A percentile compares a stretch with the other conserved stretches of the same genome.
These are phyloP conservation scores for Litsea cubeba DNA, from an alignment of 164 flowering plant genomes.

Conservation along the genomic window DNA sequence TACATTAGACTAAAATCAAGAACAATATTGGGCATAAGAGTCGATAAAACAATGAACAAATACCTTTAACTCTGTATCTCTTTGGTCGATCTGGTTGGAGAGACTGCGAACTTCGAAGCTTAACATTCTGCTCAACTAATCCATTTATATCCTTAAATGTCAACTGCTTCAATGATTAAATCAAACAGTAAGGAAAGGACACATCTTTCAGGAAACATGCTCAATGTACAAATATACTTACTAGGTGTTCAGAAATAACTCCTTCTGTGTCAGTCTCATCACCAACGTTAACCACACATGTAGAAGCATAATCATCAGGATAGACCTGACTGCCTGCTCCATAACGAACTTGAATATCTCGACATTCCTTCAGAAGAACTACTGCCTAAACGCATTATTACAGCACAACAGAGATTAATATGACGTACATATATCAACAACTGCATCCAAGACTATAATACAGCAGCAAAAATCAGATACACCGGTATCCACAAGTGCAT, in stretches of 20 bases:
- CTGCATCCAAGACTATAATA: conserved; percentile 48
- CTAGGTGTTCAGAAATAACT: conserved; percentile 49
- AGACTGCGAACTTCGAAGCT: conserved; percentile 79
- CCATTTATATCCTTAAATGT: conserved; percentile 84
- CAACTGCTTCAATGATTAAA: conserved; percentile 35
- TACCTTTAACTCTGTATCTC: conserved; percentile 65
- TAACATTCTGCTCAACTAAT: conserved; percentile 92
- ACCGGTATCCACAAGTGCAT: not conserved
- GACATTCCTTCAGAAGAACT: conserved; percentile 87
- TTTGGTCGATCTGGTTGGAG: conserved; percentile 57
- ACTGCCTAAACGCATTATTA: conserved; percentile 45
- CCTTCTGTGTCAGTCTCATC: conserved; percentile 47
- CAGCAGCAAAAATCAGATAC: not conserved
- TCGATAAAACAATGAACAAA: no score
- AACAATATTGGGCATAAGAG: no score
- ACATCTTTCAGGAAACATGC: not conserved
- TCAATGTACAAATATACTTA: conserved; percentile 8
- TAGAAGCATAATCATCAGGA: conserved; percentile 21
- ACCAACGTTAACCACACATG: conserved; percentile 16
- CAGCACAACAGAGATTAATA: no score
- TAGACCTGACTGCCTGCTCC: conserved; percentile 35
- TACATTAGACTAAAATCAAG: no score
- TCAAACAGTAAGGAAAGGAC: not conserved
- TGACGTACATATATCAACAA: conserved; percentile 25
- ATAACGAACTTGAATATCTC: conserved; percentile 79